These are phyloP conservation scores for Trametes punicea DNA, from an alignment of 768 basidiomycete genomes.

Conservation along the genomic window DNA sequence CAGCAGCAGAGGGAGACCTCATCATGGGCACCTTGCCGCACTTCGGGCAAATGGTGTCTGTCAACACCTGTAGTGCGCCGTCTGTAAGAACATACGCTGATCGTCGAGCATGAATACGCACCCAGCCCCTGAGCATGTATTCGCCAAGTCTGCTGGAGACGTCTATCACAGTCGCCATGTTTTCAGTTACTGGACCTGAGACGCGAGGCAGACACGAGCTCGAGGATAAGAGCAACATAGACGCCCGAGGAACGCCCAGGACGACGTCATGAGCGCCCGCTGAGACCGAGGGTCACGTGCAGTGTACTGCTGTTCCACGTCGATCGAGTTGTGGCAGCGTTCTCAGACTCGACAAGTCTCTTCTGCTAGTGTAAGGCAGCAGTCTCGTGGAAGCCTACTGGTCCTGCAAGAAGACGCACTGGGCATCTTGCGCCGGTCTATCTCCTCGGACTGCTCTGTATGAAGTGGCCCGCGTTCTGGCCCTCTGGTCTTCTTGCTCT, in stretches of 20 bases:
- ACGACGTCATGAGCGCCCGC: constrained; percentile 6
- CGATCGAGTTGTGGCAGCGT: background rate
- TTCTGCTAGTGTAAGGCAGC: no score
- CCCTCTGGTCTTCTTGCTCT: constrained; percentile 27
- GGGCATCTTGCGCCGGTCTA: background rate
- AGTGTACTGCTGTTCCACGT: background rate
- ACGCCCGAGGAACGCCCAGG: background rate
- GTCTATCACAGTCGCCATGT: constrained; percentile 53
- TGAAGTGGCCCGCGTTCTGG: constrained; percentile 30
- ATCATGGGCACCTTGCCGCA: constrained; percentile 68
- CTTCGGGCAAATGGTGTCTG: constrained; percentile 59
- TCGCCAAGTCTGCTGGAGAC: constrained; percentile 63
- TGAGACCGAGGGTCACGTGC: background rate
- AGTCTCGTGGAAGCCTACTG: no score
- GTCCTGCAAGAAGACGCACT: background rate
- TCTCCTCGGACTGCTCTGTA: constrained; percentile 16
- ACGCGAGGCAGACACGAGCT: background rate
- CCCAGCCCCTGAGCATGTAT: constrained; percentile 79
- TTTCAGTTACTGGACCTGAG: background rate
- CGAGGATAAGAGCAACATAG: background rate
- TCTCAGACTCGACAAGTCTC: background rate
- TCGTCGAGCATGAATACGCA: constrained; percentile 29
- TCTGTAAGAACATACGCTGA: background rate
- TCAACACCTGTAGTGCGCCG: constrained; percentile 47
- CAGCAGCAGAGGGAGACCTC: constrained; percentile 58